Percentiles rank a stretch among this genome's conserved stretches.
Conservation (phyloP, 1,284 basidiomycete species). For the Fomitopsis schrenkii region DNA sequence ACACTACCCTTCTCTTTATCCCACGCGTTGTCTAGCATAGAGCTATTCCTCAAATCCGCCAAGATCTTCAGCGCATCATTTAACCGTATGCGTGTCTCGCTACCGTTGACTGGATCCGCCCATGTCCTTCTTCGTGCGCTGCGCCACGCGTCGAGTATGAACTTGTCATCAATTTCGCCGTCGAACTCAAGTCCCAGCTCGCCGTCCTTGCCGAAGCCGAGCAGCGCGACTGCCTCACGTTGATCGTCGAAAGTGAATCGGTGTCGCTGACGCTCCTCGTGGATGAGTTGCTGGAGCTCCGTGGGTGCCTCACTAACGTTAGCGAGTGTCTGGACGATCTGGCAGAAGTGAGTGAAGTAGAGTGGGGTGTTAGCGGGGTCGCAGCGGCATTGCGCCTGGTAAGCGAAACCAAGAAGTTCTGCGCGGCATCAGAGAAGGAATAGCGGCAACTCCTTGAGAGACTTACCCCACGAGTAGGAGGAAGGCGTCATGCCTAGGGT, state of each 20-base stretch:
- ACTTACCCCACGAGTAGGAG: constrained; percentile 58
- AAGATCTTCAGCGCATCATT: constrained; percentile 65
- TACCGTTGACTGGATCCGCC: constrained; percentile 42
- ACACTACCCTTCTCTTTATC: constrained; percentile 49
- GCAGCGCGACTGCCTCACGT: constrained; percentile 36
- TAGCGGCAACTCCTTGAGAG: not conserved
- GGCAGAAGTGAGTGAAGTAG: constrained; percentile 58
- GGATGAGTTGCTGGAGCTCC: constrained; percentile 51
- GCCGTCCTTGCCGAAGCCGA: constrained; percentile 66
- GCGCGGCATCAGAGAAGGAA: constrained; percentile 3
- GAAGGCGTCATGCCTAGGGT: constrained; percentile 59
- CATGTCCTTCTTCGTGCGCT: constrained; percentile 59
- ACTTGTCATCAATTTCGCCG: constrained; percentile 63
- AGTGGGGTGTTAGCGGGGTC: constrained; percentile 56
- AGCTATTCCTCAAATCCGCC: constrained; percentile 55
- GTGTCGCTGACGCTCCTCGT: constrained; percentile 56
- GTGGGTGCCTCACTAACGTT: constrained; percentile 38
- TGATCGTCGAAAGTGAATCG: constrained; percentile 59
- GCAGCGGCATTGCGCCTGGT: constrained; percentile 74
- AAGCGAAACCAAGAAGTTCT: constrained; percentile 74
- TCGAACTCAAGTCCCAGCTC: constrained; percentile 60
- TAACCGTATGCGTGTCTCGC: constrained; percentile 39
- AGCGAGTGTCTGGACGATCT: constrained; percentile 46
- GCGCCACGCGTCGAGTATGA: constrained; percentile 65
- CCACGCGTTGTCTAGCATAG: constrained; percentile 44